These are phyloP conservation scores for Taphrina confusa DNA, from an alignment of 1,139 yeast genomes.

Conservation along the genomic window DNA sequence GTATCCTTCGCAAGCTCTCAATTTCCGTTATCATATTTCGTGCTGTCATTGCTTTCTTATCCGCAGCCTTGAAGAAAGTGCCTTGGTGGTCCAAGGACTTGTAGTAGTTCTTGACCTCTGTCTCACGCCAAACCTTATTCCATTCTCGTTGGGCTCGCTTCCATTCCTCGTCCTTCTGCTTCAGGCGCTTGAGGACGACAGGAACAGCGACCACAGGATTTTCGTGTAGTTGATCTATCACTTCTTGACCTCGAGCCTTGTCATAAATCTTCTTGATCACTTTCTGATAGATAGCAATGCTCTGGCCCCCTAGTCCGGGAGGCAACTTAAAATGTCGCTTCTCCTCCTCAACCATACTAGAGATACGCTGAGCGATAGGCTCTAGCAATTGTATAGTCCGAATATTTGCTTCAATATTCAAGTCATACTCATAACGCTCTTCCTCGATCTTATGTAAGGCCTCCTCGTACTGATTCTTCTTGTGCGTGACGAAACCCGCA, in stretches of 20 bases:
- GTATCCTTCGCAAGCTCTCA: slow-evolving; percentile 88
- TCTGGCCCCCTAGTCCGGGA: slow-evolving; percentile 88
- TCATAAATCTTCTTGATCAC: slow-evolving; percentile 90
- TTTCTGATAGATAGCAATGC: slow-evolving; percentile 86
- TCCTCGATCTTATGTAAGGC: slow-evolving; percentile 92
- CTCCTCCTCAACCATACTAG: slow-evolving; percentile 89
- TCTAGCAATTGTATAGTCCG: slow-evolving; percentile 94
- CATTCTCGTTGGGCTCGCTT: slow-evolving; percentile 96
- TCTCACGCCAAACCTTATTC: slow-evolving; percentile 98
- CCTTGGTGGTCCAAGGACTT: slow-evolving; percentile 95
- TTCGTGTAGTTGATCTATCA: slow-evolving; percentile 91
- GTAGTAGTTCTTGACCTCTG: slow-evolving; percentile 91
- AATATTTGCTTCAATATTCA: slow-evolving; percentile 88
- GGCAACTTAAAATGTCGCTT: slow-evolving; percentile 83
- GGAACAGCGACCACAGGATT: slow-evolving; percentile 96
- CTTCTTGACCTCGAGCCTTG: slow-evolving; percentile 92
- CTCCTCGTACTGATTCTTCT: slow-evolving; percentile 96
- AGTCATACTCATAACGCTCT: slow-evolving; percentile 95
- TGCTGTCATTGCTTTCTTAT: slow-evolving; percentile 84
- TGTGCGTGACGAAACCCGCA: slow-evolving; percentile 95
- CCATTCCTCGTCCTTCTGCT: slow-evolving; percentile 99
- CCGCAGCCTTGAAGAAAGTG: slow-evolving; percentile 92
- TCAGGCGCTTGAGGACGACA: slow-evolving; percentile 81
- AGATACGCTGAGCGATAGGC: slow-evolving; percentile 90
- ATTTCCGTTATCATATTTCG: slow-evolving; percentile 89